Base-by-base conservation (phyloP, 768 basidiomycete species). In the Cyclocybe aegerita region DNA sequence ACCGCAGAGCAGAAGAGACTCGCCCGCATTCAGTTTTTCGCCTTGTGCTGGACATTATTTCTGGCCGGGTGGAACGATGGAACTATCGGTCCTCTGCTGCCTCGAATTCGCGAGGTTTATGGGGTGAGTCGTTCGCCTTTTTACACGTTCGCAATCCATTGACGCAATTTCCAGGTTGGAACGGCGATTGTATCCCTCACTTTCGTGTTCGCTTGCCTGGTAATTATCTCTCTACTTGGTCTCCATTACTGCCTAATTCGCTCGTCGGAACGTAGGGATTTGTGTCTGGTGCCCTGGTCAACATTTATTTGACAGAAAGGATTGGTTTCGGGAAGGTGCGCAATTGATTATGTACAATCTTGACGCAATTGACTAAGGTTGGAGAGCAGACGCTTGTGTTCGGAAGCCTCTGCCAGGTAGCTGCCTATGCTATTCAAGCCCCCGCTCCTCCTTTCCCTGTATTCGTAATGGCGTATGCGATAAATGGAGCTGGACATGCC, bases 21-120 rank as follows among this genome's bases (percentile, higher is more conserved):
- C 12, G 62, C 61, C 31, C 59, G 58, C 9, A 62, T 84, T 23
- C 84, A 87, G 52, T 79, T 84, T 50, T 56, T 65, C 11, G 65
- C 81, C 1, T 64, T 83, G 36, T 85, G 82, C 55, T 81, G 73
- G 68, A 66, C 71, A 14, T 46, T 85, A 43, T 81, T 84, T 51
- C 65, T 88, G 4, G 75, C 75, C 10, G 90, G 90, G 11, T 92
- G 88, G 88, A 88, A 86, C 58, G 90, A 90, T 60, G 84, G 82
- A n/a, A 78, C 83, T 0, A 80, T 80, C 7, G 90, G 90, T 1
- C 88, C 90, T 0, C 68, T 93, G 12, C 65, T 92, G 3, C 90
- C 87, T 1, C 74, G 81, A 12, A 84, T 92, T 43, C 88, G 87
- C 60, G 63, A 66, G 6, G 75, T 57, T 72, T 89, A 71, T 58